phyloP scores from a whole-genome alignment of 495 filamentous ascomycete species.

The Talaromyces nanjingensis region DNA sequence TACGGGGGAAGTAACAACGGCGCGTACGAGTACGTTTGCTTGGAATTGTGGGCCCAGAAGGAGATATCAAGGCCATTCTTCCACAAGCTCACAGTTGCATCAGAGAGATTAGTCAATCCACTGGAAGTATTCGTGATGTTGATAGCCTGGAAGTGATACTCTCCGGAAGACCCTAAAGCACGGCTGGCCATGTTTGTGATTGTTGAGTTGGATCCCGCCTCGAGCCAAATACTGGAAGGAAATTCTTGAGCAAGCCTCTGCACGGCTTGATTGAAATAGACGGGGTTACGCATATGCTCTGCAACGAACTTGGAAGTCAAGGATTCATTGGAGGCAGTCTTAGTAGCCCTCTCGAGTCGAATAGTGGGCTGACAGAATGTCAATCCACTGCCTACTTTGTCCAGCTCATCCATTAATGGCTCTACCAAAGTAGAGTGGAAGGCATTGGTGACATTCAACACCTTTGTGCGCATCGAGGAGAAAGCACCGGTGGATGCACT shows the following conservation, averaged over 20 bases:
- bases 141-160: constrained; percentile 20
- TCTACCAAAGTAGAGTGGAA: constrained; percentile 45
- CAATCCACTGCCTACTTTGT: constrained; percentile 18
- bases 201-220: constrained; percentile 44
- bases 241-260: constrained; percentile 30
- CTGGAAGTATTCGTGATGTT: neutral
- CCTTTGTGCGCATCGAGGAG: constrained; percentile 22
- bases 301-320: constrained; percentile 32
- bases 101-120: neutral
- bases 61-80: constrained; percentile 10
- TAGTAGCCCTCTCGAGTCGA: constrained; percentile 21
- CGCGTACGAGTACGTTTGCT: constrained; percentile 28
- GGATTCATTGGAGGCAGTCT: constrained; percentile 21
- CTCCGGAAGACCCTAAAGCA: constrained; percentile 24
- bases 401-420: constrained; percentile 21
- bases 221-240: constrained; percentile 35
- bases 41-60: neutral
- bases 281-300: constrained; percentile 42
- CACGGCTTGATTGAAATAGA: constrained; percentile 44
- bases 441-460: constrained; percentile 37
- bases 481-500: neutral
- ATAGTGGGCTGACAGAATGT: constrained; percentile 21
- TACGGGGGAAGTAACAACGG: constrained; percentile 43
- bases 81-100: neutral
- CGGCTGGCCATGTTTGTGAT: constrained; percentile 38